phyloP scores from a whole-genome alignment of 202 grass and related monocot species.

The Panicum hallii region DNA sequence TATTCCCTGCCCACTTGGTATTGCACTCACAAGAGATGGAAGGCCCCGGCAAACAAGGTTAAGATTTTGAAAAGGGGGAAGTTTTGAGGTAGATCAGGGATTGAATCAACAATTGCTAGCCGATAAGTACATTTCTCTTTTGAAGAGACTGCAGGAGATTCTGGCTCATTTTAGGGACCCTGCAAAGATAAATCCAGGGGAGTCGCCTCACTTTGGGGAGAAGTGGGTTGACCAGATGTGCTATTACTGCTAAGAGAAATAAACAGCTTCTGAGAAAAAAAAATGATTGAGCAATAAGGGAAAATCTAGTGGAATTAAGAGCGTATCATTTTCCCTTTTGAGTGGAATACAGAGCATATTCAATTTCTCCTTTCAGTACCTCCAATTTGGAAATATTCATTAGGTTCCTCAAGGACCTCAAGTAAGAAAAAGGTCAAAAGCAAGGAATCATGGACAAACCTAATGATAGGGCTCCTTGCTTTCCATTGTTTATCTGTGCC shows the following conservation, averaged over 20 bases:
- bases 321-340: background rate
- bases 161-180: background rate
- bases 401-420: conserved; percentile 12
- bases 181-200: background rate
- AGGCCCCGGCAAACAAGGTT: background rate
- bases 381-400: conserved; percentile 7
- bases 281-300: background rate
- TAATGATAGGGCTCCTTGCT: conserved; percentile 47
- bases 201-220: background rate
- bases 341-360: background rate
- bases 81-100: background rate
- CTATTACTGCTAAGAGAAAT: background rate
- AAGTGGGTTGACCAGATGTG: background rate
- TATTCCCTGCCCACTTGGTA: background rate
- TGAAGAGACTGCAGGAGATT: background rate
- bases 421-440: conserved; percentile 29
- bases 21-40: background rate
- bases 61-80: background rate
- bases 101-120: background rate
- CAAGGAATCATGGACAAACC: conserved; percentile 48
- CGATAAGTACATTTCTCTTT: background rate
- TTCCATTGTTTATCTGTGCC: conserved; percentile 56
- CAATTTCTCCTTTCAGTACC: conserved; percentile 2
- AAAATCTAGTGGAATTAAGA: background rate
- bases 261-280: background rate